phyloP scores from a whole-genome alignment of 768 basidiomycete species.

The Suillus brevipes region DNA sequence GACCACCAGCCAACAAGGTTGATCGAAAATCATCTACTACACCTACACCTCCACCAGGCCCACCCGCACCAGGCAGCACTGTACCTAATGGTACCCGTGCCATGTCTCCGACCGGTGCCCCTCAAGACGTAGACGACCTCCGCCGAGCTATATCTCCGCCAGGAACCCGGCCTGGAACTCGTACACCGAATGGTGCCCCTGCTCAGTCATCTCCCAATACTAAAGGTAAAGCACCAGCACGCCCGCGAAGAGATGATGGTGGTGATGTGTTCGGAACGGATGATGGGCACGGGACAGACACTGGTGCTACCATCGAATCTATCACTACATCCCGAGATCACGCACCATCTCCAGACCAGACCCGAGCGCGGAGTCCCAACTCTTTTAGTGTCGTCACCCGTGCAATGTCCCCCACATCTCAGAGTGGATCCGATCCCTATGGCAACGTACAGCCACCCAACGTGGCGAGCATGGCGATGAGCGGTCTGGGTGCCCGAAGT shows the following conservation, averaged over 20 bases:
- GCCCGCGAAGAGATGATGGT: constrained; percentile 47
- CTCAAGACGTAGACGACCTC: constrained; percentile 52
- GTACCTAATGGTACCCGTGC: constrained; percentile 49
- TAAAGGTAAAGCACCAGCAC: constrained; percentile 53
- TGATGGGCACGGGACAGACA: constrained; percentile 50
- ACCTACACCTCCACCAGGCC: constrained; percentile 33
- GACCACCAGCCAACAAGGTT: constrained; percentile 29
- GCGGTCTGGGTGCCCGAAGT: constrained; percentile 47
- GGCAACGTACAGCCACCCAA: constrained; percentile 32
- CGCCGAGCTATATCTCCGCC: constrained; percentile 70
- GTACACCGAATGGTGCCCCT: constrained; percentile 34
- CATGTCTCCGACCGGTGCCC: constrained; percentile 59
- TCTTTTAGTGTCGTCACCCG: constrained; percentile 43
- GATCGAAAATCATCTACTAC: constrained; percentile 51
- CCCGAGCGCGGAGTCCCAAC: constrained; percentile 63
- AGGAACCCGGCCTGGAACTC: constrained; percentile 42
- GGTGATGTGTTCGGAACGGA: constrained; percentile 43
- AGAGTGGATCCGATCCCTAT: constrained; percentile 24
- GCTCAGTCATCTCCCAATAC: constrained; percentile 16
- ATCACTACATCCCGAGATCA: constrained; percentile 42
- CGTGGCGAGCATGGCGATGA: constrained; percentile 54
- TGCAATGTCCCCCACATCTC: constrained; percentile 60
- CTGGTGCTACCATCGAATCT: constrained; percentile 47
- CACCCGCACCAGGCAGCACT: constrained; percentile 29
- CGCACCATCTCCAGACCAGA: constrained; percentile 58